phyloP scores from a whole-genome alignment of 2,329 filamentous ascomycete genomes.

The Neopestalotiopsis sp. region DNA sequence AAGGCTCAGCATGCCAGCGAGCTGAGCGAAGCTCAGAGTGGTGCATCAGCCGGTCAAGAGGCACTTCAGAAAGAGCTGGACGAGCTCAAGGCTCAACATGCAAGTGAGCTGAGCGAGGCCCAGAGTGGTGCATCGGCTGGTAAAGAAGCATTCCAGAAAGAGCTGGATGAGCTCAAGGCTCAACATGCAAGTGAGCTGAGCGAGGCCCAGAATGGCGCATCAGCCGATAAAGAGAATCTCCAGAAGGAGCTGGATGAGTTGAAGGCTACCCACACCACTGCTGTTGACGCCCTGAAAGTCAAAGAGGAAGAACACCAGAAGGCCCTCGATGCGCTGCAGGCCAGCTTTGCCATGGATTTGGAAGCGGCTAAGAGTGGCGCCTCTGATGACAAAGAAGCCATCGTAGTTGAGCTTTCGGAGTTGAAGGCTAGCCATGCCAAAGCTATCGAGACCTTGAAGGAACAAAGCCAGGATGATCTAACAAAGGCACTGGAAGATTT shows the following conservation, averaged over 20 bases:
- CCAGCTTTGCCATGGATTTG: slow-evolving; percentile 63
- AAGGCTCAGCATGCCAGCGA: slow-evolving; percentile 63
- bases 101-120: not conserved
- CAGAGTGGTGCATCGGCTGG: slow-evolving; percentile 7
- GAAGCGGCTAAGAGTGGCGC: slow-evolving; percentile 59
- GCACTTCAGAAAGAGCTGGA: slow-evolving; percentile 56
- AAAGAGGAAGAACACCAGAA: slow-evolving; percentile 59
- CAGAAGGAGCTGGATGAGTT: slow-evolving; percentile 46
- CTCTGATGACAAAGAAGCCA: slow-evolving; percentile 53
- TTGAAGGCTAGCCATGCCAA: slow-evolving; percentile 60
- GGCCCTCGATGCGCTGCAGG: slow-evolving; percentile 58
- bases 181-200: slow-evolving; percentile 7
- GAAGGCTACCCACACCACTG: slow-evolving; percentile 48
- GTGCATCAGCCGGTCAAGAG: slow-evolving; percentile 54
- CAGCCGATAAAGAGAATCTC: not conserved
- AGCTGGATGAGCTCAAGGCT: slow-evolving; percentile 47
- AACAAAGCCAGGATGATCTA: slow-evolving; percentile 45
- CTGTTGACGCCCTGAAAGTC: slow-evolving; percentile 51
- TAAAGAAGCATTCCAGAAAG: slow-evolving; percentile 29
- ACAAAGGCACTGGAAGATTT: slow-evolving; percentile 42
- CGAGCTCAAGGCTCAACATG: slow-evolving; percentile 30
- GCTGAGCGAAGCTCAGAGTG: slow-evolving; percentile 60
- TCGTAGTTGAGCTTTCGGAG: slow-evolving; percentile 55
- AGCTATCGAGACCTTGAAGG: slow-evolving; percentile 50
- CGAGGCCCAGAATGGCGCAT: not conserved